Evolutionary conservation across 805 yeast species (phyloP).

Genomic region (Cephaloascus albidus): DNA sequence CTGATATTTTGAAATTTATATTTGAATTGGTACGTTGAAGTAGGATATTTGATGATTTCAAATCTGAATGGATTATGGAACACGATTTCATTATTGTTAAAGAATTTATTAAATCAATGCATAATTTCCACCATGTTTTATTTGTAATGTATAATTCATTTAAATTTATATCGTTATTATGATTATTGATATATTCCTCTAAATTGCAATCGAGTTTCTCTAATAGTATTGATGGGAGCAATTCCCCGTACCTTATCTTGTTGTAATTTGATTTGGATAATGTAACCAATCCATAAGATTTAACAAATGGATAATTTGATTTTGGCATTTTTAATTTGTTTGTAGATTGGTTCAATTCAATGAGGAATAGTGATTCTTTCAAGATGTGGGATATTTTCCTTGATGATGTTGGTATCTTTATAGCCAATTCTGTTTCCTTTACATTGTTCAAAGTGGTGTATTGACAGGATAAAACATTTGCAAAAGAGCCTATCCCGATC

Average conservation of each 20-base stretch:
- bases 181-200: constrained; percentile 8
- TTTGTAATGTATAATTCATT: constrained; percentile 11
- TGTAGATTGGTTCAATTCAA: constrained; percentile 2
- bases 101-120: constrained; percentile 13
- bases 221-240: constrained; percentile 8
- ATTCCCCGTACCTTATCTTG: constrained; percentile 5
- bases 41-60: constrained; percentile 36
- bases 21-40: constrained; percentile 6
- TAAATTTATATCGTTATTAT: not conserved
- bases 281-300: constrained; percentile 8
- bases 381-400: constrained; percentile 6
- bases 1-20: constrained; percentile 29
- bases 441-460: not conserved
- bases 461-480: not conserved
- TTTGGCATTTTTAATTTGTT: constrained; percentile 3
- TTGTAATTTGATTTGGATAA: constrained; percentile 5
- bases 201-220: constrained; percentile 9
- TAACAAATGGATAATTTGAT: constrained; percentile 7
- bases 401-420: constrained; percentile 9
- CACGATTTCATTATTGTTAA: constrained; percentile 13
- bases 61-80: constrained; percentile 34
- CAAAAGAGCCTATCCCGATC: not conserved
- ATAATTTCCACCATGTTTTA: constrained; percentile 20
- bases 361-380: constrained; percentile 8
- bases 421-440: constrained; percentile 4